Percentiles rank a stretch among this genome's conserved stretches.
These are phyloP conservation scores for Globisporangium barbulae DNA, from an alignment of 352 stramenopile genomes.

Conservation along the genomic window DNA sequence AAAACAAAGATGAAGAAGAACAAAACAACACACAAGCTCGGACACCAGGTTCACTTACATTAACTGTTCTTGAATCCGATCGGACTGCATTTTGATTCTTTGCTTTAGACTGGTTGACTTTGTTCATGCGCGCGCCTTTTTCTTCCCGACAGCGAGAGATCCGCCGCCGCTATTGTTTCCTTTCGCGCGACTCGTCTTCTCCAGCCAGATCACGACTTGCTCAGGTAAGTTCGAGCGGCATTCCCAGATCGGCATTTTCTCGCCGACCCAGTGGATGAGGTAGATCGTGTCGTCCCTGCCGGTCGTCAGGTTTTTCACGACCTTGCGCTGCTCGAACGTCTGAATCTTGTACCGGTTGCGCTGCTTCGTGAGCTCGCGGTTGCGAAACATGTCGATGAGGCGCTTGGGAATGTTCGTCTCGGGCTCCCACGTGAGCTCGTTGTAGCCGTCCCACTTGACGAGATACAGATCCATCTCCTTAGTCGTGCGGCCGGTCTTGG, in stretches of 20 bases:
- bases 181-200: conserved; percentile 50
- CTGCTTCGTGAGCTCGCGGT: conserved; percentile 46
- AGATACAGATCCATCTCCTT: conserved; percentile 73
- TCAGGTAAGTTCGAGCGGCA: conserved; percentile 45
- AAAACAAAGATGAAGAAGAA: conserved; percentile 12
- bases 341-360: conserved; percentile 55
- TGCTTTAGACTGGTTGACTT: neutral
- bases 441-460: conserved; percentile 77
- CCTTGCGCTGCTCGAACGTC: conserved; percentile 41
- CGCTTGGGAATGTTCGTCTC: conserved; percentile 63
- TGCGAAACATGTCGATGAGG: conserved; percentile 55
- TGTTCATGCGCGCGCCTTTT: conserved; percentile 30
- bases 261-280: conserved; percentile 62
- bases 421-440: conserved; percentile 79
- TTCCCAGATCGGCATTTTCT: conserved; percentile 50
- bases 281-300: conserved; percentile 59
- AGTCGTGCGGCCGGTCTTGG: conserved; percentile 25
- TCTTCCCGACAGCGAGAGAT: conserved; percentile 25
- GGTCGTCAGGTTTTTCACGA: conserved; percentile 62
- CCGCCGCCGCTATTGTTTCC: neutral
- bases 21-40: neutral
- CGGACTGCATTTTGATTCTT: neutral
- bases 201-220: conserved; percentile 61
- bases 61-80: neutral
- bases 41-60: neutral